A percentile compares a stretch with the other conserved stretches of the same genome.
These are phyloP conservation scores for Huntiella moniliformis DNA, from an alignment of 2,329 filamentous ascomycete genomes.

Conservation along the genomic window DNA sequence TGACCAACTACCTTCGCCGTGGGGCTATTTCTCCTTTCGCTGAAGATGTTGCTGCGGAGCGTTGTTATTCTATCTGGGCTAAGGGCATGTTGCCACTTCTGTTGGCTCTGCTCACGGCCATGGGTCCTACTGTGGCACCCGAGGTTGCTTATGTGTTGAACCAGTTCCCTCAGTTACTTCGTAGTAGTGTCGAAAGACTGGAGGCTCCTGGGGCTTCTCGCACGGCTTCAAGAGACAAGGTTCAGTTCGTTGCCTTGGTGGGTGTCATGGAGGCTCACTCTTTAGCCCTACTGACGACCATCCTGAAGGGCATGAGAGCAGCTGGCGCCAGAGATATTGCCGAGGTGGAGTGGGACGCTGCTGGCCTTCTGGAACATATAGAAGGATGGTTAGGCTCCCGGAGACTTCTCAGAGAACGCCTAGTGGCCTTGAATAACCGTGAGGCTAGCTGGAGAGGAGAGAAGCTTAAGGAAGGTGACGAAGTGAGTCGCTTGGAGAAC, in stretches of 20 bases:
- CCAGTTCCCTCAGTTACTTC: conserved; percentile 65
- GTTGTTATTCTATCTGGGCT: conserved; percentile 79
- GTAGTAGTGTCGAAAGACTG: conserved; percentile 52
- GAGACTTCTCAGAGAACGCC: conserved; percentile 48
- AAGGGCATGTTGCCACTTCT: conserved; percentile 74
- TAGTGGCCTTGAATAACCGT: conserved; percentile 53
- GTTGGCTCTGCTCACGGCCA: conserved; percentile 67
- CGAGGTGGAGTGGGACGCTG: conserved; percentile 55
- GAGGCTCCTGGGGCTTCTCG: conserved; percentile 39
- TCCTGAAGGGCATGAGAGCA: conserved; percentile 47
- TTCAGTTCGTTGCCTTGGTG: conserved; percentile 53
- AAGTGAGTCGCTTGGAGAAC: conserved; percentile 52
- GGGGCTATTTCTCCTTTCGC: conserved; percentile 60
- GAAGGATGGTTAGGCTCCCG: conserved; percentile 61
- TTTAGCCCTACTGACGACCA: conserved; percentile 53
- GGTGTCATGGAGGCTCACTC: conserved; percentile 63
- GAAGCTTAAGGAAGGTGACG: conserved; percentile 17
- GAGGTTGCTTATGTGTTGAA: conserved; percentile 80
- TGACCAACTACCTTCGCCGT: conserved; percentile 60
- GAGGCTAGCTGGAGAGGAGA: conserved; percentile 45
- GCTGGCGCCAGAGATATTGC: conserved; percentile 52
- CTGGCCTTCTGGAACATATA: conserved; percentile 57
- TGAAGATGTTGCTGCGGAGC: conserved; percentile 43
- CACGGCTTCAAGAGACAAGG: conserved; percentile 25
- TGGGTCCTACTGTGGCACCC: conserved; percentile 63